Percentiles rank a stretch among this genome's conserved stretches.
Conservation (phyloP, 768 basidiomycete genomes). For the Mycena pura region DNA sequence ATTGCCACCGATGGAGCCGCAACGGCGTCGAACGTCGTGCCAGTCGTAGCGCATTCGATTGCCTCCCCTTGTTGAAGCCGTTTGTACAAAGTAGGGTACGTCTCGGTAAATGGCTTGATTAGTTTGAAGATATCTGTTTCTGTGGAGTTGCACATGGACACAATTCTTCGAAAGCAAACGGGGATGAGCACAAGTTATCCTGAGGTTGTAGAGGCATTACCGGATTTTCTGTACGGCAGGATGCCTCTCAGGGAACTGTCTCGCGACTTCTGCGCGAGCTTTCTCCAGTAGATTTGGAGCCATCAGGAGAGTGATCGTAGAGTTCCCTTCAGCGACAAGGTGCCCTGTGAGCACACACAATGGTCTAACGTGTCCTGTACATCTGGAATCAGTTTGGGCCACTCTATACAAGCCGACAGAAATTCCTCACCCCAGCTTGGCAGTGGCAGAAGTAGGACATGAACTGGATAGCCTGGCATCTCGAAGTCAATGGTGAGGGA, state of each 20-base stretch:
- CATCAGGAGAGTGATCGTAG: neutral
- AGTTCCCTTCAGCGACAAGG: neutral
- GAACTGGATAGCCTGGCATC: no score
- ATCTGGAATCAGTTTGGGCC: neutral
- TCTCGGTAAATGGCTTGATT: conserved; percentile 8
- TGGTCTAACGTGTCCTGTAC: conserved; percentile 9
- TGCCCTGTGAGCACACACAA: conserved; percentile 1
- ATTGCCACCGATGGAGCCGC: conserved; percentile 3
- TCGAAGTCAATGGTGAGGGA: no score
- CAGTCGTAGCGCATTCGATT: conserved; percentile 5
- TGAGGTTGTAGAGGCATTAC: neutral
- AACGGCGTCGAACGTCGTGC: neutral
- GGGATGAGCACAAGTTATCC: neutral
- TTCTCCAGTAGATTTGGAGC: conserved; percentile 3
- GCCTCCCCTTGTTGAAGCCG: neutral
- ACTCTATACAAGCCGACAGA: neutral
- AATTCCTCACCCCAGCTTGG: conserved; percentile 10
- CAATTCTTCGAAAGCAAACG: neutral
- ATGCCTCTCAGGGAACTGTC: neutral
- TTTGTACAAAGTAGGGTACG: neutral
- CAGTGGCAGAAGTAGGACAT: conserved; percentile 3
- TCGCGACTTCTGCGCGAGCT: neutral
- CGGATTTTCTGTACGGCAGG: neutral
- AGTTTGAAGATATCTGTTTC: conserved; percentile 2
- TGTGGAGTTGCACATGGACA: neutral